Evolutionary conservation across 345 rosid species (phyloP).

Genomic region (Aurinia saxatilis): DNA sequence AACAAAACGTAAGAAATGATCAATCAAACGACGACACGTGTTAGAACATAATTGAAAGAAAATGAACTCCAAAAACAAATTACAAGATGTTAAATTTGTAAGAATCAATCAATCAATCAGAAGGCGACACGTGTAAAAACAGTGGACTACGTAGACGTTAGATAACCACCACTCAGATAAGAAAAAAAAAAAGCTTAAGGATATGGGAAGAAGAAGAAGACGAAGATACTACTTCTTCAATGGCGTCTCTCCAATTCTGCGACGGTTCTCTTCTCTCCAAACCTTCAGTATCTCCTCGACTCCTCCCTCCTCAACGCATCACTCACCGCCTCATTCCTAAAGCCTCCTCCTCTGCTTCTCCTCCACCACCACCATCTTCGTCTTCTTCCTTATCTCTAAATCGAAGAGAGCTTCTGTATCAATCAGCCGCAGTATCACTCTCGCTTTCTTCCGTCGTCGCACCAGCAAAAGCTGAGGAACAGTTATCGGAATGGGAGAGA

Average conservation of each 20-base stretch:
- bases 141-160: slow-evolving; percentile 23
- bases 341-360: slow-evolving; percentile 30
- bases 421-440: slow-evolving; percentile 41
- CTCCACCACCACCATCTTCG: not conserved
- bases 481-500: slow-evolving; percentile 76
- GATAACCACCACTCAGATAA: slow-evolving; percentile 31
- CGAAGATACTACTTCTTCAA: not conserved
- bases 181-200: slow-evolving; percentile 7
- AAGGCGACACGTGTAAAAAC: not conserved
- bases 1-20: too few species aligned
- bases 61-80: too few species aligned
- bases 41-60: too few species aligned
- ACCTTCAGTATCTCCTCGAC: slow-evolving; percentile 30
- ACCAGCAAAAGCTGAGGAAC: slow-evolving; percentile 40
- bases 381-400: slow-evolving; percentile 17
- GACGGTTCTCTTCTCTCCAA: slow-evolving; percentile 28
- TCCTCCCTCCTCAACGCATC: slow-evolving; percentile 21
- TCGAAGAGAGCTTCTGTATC: slow-evolving; percentile 48
- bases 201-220: slow-evolving; percentile 8
- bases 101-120: too few species aligned
- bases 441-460: slow-evolving; percentile 26
- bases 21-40: too few species aligned
- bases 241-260: slow-evolving; percentile 41
- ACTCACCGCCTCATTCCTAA: slow-evolving; percentile 29
- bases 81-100: too few species aligned